Percentiles rank a stretch among this genome's conserved stretches.
These are phyloP conservation scores for Lepiota brunneoincarnata DNA, from an alignment of 768 basidiomycete genomes.

Conservation along the genomic window DNA sequence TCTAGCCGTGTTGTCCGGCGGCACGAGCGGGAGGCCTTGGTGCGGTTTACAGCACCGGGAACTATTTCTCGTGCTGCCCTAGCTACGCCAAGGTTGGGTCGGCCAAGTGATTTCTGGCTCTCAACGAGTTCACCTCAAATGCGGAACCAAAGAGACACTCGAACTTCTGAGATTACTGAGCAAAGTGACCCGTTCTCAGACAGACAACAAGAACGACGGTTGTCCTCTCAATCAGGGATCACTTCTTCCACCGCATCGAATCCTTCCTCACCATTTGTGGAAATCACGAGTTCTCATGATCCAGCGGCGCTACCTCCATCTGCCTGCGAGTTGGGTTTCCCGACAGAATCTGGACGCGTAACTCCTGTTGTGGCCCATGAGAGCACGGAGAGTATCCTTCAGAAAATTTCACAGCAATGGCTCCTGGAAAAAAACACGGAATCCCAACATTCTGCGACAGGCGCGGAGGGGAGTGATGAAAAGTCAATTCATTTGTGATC, in stretches of 20 bases:
- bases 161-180: constrained; percentile 10
- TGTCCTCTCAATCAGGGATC: constrained; percentile 6
- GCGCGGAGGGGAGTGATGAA: neutral
- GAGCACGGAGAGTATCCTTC: constrained; percentile 20
- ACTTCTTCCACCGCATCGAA: constrained; percentile 4
- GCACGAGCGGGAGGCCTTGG: constrained; percentile 56
- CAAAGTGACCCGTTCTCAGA: constrained; percentile 33
- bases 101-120: constrained; percentile 1
- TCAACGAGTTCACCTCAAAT: constrained; percentile 10
- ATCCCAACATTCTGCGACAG: constrained; percentile 14
- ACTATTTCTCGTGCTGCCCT: constrained; percentile 14
- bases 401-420: constrained; percentile 26
- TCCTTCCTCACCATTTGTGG: constrained; percentile 4
- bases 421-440: constrained; percentile 17
- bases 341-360: constrained; percentile 23
- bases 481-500: neutral
- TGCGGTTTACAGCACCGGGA: constrained; percentile 46
- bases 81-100: neutral
- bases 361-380: constrained; percentile 27
- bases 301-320: neutral
- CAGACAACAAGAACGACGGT: constrained; percentile 15
- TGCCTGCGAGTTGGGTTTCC: constrained; percentile 19
- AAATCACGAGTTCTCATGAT: neutral
- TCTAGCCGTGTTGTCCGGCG: constrained; percentile 56
- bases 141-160: constrained; percentile 14